Percentiles rank a stretch among this genome's conserved stretches.
Evolutionary conservation across 192 early-diverging fungal species (phyloP).

Genomic region (Backusella macrospora): DNA sequence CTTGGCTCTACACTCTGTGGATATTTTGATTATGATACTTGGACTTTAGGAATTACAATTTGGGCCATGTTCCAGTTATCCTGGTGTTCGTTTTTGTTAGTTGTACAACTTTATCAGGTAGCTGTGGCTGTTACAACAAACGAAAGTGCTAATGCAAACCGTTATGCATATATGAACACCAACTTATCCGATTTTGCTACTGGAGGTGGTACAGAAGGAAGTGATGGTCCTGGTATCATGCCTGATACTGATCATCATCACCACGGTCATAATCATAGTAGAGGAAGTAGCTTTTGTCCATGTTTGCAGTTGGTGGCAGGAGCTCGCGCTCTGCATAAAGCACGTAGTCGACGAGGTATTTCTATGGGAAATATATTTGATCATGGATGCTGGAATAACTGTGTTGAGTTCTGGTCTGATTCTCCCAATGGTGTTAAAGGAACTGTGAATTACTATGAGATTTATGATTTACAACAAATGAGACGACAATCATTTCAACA

Average conservation of each 20-base stretch:
- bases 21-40: constrained; percentile 75
- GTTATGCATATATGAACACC: constrained; percentile 56
- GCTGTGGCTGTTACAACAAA: constrained; percentile 84
- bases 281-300: constrained; percentile 30
- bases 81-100: constrained; percentile 83
- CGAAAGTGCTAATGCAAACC: constrained; percentile 83
- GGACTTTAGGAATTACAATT: constrained; percentile 64
- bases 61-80: constrained; percentile 80
- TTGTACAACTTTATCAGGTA: constrained; percentile 80
- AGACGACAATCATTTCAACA: not conserved
- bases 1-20: constrained; percentile 66
- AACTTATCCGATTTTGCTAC: constrained; percentile 1
- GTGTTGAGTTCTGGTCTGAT: constrained; percentile 80
- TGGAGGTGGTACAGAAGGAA: constrained; percentile 36
- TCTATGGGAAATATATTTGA: constrained; percentile 72
- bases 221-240: constrained; percentile 34
- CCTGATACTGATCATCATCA: constrained; percentile 13
- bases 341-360: constrained; percentile 25
- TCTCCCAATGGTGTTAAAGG: constrained; percentile 55
- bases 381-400: constrained; percentile 79
- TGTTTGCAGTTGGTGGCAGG: constrained; percentile 44
- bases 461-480: constrained; percentile 47
- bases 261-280: constrained; percentile 27
- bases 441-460: constrained; percentile 62
- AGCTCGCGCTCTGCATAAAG: constrained; percentile 39